phyloP scores from a whole-genome alignment of 805 yeast genomes.

The Myxozyma vanderwaltii region DNA sequence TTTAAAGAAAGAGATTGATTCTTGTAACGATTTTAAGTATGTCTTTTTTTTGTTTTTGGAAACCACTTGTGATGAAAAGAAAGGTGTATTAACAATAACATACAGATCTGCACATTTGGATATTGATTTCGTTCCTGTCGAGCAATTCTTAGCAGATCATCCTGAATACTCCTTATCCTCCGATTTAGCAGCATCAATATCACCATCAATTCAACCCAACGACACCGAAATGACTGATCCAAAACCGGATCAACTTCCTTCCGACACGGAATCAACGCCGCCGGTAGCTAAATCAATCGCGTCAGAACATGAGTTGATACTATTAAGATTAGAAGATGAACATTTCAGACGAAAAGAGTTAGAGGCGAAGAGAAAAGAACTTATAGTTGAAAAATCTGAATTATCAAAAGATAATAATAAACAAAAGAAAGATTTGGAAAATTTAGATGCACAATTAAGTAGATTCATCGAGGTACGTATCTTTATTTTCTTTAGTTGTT shows the following conservation, averaged over 20 bases:
- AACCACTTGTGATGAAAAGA: neutral
- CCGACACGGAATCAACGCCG: neutral
- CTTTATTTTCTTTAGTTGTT: neutral
- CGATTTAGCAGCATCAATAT: neutral
- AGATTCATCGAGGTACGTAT: conserved; percentile 26
- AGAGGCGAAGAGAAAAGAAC: conserved; percentile 8
- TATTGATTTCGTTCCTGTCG: conserved; percentile 28
- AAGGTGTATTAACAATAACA: neutral
- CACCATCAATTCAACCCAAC: neutral
- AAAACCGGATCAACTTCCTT: neutral
- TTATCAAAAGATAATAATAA: conserved; percentile 19
- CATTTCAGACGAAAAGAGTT: conserved; percentile 17
- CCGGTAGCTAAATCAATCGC: neutral
- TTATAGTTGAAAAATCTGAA: conserved; percentile 1
- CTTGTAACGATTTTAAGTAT: conserved; percentile 27
- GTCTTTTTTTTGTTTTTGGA: neutral
- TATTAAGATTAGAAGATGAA: conserved; percentile 29
- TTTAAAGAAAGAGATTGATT: conserved; percentile 23
- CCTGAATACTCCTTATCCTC: conserved; percentile 13
- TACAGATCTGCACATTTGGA: conserved; percentile 17
- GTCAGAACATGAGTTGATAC: conserved; percentile 14
- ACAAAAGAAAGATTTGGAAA: conserved; percentile 22
- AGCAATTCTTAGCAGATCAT: conserved; percentile 19
- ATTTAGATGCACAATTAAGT: conserved; percentile 28
- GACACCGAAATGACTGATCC: conserved; percentile 8